Evolutionary conservation across 192 early-diverging fungal species (phyloP).

Genomic region (Entomortierella lignicola): DNA sequence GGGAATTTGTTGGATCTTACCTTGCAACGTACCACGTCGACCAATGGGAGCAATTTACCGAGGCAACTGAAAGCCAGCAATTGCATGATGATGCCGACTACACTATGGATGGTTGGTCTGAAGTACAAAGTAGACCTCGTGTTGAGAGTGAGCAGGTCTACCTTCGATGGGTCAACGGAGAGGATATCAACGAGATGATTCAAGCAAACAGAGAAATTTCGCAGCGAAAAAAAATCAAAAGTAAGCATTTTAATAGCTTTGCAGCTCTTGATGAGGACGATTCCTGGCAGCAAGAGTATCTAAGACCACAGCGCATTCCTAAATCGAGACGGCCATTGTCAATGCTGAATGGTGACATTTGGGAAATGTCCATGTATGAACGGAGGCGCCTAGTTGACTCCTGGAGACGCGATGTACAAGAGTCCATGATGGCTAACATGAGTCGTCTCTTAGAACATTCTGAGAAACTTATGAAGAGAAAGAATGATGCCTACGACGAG

Average conservation of each 20-base stretch:
- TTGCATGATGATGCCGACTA: not conserved
- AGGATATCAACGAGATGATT: conserved; percentile 15
- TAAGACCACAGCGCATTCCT: conserved; percentile 10
- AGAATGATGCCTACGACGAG: conserved; percentile 48
- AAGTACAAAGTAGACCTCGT: not conserved
- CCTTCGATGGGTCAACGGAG: conserved; percentile 16
- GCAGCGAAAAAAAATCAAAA: not conserved
- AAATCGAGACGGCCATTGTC: conserved; percentile 6
- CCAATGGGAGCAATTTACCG: too few species aligned
- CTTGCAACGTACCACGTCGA: too few species aligned
- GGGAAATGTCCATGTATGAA: conserved; percentile 62
- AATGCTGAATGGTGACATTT: conserved; percentile 43
- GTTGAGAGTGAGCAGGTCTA: not conserved
- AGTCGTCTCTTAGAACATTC: conserved; percentile 12
- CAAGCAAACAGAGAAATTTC: not conserved
- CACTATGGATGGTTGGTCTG: not conserved
- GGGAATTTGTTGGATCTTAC: too few species aligned
- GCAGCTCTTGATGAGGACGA: not conserved
- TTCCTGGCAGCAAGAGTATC: not conserved
- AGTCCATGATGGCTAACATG: conserved; percentile 34
- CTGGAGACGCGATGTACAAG: conserved; percentile 48
- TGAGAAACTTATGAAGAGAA: not conserved
- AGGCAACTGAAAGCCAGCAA: too few species aligned
- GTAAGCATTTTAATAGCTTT: not conserved
- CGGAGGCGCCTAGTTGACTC: conserved; percentile 45